Evolutionary conservation across 2,329 filamentous ascomycete species (phyloP), one percentile per base, ranked within the genome.

Genomic region (Grosmannia huntii): DNA sequence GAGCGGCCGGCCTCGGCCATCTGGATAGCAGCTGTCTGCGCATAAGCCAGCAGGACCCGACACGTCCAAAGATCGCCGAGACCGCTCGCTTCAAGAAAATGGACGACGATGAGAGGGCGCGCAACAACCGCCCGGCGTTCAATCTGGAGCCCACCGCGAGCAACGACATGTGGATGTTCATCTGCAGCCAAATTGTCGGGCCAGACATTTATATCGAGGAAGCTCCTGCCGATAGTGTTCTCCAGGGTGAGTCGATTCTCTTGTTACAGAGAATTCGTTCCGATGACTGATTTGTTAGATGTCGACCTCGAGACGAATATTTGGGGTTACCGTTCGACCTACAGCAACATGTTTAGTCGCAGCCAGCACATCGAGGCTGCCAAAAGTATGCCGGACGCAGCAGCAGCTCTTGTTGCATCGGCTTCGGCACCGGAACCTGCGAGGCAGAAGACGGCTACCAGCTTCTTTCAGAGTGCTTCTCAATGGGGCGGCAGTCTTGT

Each of bases 301-400:
- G 49, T 36, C 14, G 51, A 27, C 16, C n/a, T 33, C 12, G 4
- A 11, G 14, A 9, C 12, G 14, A 33, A 46, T 4, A 23, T 21
- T n/a, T 57, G 56, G 56, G 56, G 56, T 19, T 57, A 57, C 56
- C 56, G 56, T 4, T 50, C 25, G 36, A 27, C 3, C 3, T 57
- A 57, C 50, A 11, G 27, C 11, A 53, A 48, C 41, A 5, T 53
- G 50, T 7, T 16, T 4, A 19, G 38, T 11, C 21, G 12, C 53
- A 55, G 25, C 38, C 46, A n/a, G 31, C 59, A 28, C 36, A 38
- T 5, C 53, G 28, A 50, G 16, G 4, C 5, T 1, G 46, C 28
- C 46, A 27, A 27, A n/a, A 12, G 28, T 4, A 33, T 36, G 23
- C 33, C 53, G 36, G 23, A 16, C 5, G 23, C n/a, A 19, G 19